A percentile compares a stretch with the other conserved stretches of the same genome.
These are phyloP conservation scores for Asclepias syriaca DNA, from an alignment of 257 asterid genomes.

Conservation along the genomic window DNA sequence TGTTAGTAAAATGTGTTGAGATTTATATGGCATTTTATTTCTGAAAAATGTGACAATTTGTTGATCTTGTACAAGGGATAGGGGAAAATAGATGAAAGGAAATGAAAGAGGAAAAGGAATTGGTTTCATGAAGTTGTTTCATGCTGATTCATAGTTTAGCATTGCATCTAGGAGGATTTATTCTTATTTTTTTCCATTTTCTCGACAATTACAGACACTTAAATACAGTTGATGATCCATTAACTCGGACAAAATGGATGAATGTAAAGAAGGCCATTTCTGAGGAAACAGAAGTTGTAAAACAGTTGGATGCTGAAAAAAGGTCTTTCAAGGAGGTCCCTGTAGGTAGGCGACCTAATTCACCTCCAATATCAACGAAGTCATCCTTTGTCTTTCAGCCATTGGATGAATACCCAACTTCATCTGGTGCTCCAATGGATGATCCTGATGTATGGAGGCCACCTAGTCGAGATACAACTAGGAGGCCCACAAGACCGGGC, in stretches of 20 bases:
- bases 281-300: slow-evolving; percentile 94
- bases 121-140: neutral
- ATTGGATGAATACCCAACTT: slow-evolving; percentile 85
- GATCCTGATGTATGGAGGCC: slow-evolving; percentile 99
- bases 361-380: slow-evolving; percentile 90
- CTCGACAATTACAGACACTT: slow-evolving; percentile 50
- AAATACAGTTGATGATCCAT: slow-evolving; percentile 78
- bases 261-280: slow-evolving; percentile 83
- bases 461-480: slow-evolving; percentile 73
- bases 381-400: slow-evolving; percentile 90
- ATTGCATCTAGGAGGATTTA: neutral
- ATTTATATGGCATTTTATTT: neutral
- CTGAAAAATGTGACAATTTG: neutral
- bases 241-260: slow-evolving; percentile 88
- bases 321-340: slow-evolving; percentile 77
- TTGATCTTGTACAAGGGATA: neutral
- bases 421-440: slow-evolving; percentile 81
- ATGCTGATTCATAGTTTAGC: neutral
- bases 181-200: neutral
- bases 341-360: slow-evolving; percentile 64
- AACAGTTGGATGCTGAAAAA: slow-evolving; percentile 90
- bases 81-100: neutral
- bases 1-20: neutral
- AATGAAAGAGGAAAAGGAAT: neutral
- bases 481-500: slow-evolving; percentile 69